A percentile compares a stretch with the other conserved stretches of the same genome.
Evolutionary conservation across 768 basidiomycete genomes (phyloP).

Genomic region (Pisolithus tinctorius): DNA sequence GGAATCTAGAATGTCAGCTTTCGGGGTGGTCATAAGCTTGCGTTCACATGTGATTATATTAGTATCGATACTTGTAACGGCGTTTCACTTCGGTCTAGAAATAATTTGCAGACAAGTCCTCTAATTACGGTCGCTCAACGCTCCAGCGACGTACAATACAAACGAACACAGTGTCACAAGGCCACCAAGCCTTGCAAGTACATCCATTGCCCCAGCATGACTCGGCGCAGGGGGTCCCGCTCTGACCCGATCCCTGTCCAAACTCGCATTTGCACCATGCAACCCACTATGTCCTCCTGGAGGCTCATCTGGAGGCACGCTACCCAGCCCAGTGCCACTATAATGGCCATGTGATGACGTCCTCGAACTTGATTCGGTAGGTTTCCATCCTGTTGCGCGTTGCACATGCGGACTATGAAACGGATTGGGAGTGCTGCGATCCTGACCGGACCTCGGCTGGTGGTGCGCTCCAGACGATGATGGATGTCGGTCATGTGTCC

Average conservation of each 20-base stretch:
- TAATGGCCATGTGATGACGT: background rate
- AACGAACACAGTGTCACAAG: background rate
- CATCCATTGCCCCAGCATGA: background rate
- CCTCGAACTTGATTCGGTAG: background rate
- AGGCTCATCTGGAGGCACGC: background rate
- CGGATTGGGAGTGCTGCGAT: background rate
- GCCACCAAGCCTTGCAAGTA: background rate
- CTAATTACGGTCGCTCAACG: background rate
- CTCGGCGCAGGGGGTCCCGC: background rate
- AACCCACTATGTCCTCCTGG: background rate
- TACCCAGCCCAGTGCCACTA: background rate
- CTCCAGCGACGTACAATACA: background rate
- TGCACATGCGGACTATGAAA: slow-evolving; percentile 8
- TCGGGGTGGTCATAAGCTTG: too few species aligned
- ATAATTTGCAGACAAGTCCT: too few species aligned
- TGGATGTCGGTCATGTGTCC: background rate
- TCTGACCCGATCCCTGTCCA: background rate
- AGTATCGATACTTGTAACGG: too few species aligned
- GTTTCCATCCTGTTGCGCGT: slow-evolving; percentile 3
- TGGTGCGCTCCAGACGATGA: background rate
- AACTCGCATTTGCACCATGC: background rate
- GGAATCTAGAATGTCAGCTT: too few species aligned
- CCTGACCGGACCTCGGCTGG: background rate
- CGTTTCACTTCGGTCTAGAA: too few species aligned
- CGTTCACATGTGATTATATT: background rate